Evolutionary conservation across 176 grass and related monocot species (phyloP), one percentile per base, ranked within the genome.

Genomic region (Aegilops sharonensis): DNA sequence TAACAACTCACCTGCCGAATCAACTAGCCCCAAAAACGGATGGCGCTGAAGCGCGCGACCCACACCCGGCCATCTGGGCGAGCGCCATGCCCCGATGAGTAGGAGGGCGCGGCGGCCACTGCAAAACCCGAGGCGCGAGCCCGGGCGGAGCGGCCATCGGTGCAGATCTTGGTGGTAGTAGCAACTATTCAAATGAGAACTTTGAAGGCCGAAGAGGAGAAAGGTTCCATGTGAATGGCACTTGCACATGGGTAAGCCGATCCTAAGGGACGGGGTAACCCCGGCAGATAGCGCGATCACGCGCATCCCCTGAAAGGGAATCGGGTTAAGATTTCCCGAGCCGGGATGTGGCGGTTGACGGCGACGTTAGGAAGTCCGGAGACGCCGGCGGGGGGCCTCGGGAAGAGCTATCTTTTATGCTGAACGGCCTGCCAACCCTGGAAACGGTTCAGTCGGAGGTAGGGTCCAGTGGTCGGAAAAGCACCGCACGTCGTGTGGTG

Each of bases 331-430:
- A 83, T 83, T 83, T 73, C 80, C 75, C 81, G 77, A 92, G 86
- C 89, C 76, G 81, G 85, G 82, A 92, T 45, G 78, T 86, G 91
- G 91, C 67, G 85, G 91, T 68, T 60, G 86, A 93, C 73, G 78
- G 78, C 67, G 70, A 89, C 79, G 89, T 87, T 86, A 89, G 86
- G 86, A 84, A 91, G 78, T 91, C 92, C 75, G 86, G 83, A 91
- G 92, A 91, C 79, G 74, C 68, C 68, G 89, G 79, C 86, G 89
- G 89, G 86, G 92, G 85, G 86, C 89, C 86, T 81, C 86, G 83
- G 83, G 89, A 94, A 91, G 86, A 94, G 90, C 90, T 95, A 92
- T 92, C 85, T 95, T 92, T 95, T 95, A 88, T 90, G 83, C 90
- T 95, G 90, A 95, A 95, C 85, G 88, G 90, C 88, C 90, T 14